Percentiles rank a stretch among this genome's conserved stretches.
phyloP scores from a whole-genome alignment of 1,284 basidiomycete species.

The Ustilago lituana region DNA sequence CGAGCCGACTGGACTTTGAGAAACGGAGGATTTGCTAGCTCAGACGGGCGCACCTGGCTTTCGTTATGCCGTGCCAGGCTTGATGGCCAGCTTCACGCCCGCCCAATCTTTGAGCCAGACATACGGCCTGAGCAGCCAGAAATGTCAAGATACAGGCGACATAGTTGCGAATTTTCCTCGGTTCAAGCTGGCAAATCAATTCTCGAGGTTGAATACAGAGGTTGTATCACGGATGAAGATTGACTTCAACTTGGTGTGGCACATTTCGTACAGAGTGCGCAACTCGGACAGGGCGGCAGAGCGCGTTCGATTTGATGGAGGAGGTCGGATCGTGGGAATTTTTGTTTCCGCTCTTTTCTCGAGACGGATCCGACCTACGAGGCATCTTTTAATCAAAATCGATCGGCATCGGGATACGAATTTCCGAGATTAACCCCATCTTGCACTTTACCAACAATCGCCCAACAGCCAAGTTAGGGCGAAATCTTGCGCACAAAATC shows the following conservation, averaged over 20 bases:
- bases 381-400: neutral
- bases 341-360: neutral
- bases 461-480: no score
- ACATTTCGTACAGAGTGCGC: neutral
- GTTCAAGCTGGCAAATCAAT: no score
- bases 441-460: neutral
- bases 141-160: conserved; percentile 17
- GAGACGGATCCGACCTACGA: conserved; percentile 14
- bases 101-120: no score
- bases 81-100: no score
- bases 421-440: neutral
- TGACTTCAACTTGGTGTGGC: neutral
- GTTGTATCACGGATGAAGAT: neutral
- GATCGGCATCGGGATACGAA: conserved; percentile 6
- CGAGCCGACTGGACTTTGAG: no score
- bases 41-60: no score
- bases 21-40: no score
- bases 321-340: conserved; percentile 24
- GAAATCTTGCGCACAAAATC: no score
- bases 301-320: neutral
- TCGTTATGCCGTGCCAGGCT: no score
- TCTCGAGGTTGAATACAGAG: neutral
- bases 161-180: conserved; percentile 1
- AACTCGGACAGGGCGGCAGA: neutral
- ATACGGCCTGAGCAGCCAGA: no score